Evolutionary conservation across 2,329 filamentous ascomycete species (phyloP).

Genomic region (Microdochium trichocladiopsis): DNA sequence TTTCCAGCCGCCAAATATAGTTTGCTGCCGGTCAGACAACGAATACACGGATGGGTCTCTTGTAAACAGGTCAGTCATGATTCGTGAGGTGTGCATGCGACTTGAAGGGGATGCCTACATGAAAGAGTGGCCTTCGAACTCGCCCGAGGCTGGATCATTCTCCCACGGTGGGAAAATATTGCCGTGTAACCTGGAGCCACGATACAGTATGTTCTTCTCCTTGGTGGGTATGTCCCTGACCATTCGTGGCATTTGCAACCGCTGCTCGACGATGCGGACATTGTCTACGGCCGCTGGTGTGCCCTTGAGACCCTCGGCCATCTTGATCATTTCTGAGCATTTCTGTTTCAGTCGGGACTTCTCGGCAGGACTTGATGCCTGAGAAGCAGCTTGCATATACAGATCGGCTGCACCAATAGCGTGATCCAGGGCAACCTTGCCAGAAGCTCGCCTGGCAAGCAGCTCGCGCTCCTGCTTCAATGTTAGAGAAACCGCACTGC

Average conservation of each 20-base stretch:
- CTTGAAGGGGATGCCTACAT: constrained; percentile 40
- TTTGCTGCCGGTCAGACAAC: constrained; percentile 66
- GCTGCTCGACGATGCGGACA: constrained; percentile 13
- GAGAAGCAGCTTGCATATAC: constrained; percentile 68
- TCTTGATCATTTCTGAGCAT: constrained; percentile 61
- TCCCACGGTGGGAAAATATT: constrained; percentile 83
- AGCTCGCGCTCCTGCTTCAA: constrained; percentile 42
- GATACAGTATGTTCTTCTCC: constrained; percentile 71
- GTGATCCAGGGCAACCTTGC: constrained; percentile 62
- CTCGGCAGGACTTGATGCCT: constrained; percentile 54
- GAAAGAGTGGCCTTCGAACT: constrained; percentile 61
- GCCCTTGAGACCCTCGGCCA: constrained; percentile 70
- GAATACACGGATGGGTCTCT: constrained; percentile 65
- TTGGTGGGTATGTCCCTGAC: constrained; percentile 55
- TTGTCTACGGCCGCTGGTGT: constrained; percentile 7
- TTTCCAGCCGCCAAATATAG: constrained; percentile 80
- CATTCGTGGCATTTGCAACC: constrained; percentile 30
- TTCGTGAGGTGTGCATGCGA: constrained; percentile 1
- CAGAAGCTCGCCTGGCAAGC: constrained; percentile 33
- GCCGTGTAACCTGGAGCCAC: constrained; percentile 74
- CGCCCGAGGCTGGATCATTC: constrained; percentile 46
- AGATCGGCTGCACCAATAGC: constrained; percentile 73
- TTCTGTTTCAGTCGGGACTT: constrained; percentile 60
- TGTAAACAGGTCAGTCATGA: constrained; percentile 13
- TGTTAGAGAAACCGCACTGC: constrained; percentile 2